phyloP scores from a whole-genome alignment of 352 stramenopile species.

The Phytopythium mirpurense region DNA sequence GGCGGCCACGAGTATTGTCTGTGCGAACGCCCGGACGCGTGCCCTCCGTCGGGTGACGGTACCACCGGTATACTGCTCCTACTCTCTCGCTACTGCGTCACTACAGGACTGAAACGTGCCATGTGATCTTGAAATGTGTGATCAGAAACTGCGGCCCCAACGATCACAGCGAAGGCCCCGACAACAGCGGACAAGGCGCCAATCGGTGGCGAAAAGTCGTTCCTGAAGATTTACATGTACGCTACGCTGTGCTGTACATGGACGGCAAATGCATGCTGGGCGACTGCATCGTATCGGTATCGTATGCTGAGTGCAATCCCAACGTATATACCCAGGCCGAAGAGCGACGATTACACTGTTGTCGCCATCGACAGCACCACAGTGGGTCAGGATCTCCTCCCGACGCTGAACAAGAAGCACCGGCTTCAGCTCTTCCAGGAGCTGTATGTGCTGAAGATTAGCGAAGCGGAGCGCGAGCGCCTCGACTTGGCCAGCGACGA shows the following conservation, averaged over 20 bases:
- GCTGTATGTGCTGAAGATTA: conserved; percentile 88
- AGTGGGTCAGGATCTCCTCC: conserved; percentile 73
- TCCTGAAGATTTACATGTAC: conserved; percentile 88
- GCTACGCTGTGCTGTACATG: conserved; percentile 12
- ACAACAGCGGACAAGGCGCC: conserved; percentile 37
- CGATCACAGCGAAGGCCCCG: conserved; percentile 16
- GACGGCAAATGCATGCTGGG: background rate
- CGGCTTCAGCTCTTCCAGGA: conserved; percentile 81
- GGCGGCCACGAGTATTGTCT: conserved; percentile 85
- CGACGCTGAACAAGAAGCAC: conserved; percentile 87
- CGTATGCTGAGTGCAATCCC: too few relatives aligned
- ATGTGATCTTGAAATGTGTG: background rate
- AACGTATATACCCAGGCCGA: conserved; percentile 52
- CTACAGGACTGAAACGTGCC: background rate
- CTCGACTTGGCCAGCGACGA: conserved; percentile 79
- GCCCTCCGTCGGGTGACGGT: conserved; percentile 59
- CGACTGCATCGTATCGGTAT: background rate
- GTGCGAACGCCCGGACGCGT: conserved; percentile 81
- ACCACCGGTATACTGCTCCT: conserved; percentile 22
- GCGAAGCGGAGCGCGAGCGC: conserved; percentile 72
- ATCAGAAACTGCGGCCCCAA: conserved; percentile 19
- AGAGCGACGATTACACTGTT: conserved; percentile 87
- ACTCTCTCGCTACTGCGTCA: background rate
- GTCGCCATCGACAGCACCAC: conserved; percentile 78
- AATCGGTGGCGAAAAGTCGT: conserved; percentile 61